These are phyloP conservation scores for Caryopteris hybrid DNA, from an alignment of 305 asterid species.

Conservation along the genomic window DNA sequence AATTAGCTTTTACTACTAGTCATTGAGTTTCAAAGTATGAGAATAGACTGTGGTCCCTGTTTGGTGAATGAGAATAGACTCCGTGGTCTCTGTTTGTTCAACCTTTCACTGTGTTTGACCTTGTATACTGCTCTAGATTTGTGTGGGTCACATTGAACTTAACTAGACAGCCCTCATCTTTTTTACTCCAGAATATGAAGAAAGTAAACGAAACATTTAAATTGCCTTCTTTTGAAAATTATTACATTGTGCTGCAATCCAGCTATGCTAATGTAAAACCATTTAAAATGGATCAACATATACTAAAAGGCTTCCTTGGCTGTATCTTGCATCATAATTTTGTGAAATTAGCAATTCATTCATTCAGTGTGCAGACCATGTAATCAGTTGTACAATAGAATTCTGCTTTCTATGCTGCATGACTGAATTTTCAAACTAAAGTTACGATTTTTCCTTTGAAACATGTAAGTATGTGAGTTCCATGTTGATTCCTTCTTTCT, in stretches of 20 bases:
- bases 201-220: background rate
- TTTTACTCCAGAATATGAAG: background rate
- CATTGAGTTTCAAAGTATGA: background rate
- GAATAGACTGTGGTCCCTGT: no score
- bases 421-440: background rate
- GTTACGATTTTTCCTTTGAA: background rate
- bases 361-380: no score
- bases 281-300: background rate
- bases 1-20: no score
- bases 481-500: conserved; percentile 1
- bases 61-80: background rate
- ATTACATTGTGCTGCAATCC: background rate
- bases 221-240: background rate
- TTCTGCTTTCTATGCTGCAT: no score
- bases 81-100: background rate
- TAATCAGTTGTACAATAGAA: no score
- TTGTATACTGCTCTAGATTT: background rate
- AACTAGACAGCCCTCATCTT: background rate
- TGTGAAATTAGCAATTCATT: background rate
- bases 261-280: conserved; percentile 5
- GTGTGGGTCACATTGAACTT: background rate
- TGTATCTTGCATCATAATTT: background rate
- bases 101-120: background rate
- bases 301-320: background rate
- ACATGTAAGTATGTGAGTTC: background rate